Evolutionary conservation across 345 rosid species (phyloP), one percentile per base, ranked within the genome.

Genomic region (Boechera divaricarpa): DNA sequence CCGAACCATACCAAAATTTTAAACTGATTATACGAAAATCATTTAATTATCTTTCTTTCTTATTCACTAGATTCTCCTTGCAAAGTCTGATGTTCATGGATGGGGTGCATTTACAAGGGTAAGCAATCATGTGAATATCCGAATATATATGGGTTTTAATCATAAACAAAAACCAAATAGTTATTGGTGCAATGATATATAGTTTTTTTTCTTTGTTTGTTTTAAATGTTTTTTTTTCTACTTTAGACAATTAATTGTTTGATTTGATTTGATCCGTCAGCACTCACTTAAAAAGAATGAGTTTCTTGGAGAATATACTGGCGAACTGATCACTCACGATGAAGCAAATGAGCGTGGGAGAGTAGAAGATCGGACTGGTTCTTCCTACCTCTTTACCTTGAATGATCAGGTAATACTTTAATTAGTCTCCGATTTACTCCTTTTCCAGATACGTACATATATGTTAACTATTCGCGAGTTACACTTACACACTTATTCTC

Each of bases 81-180:
- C 85, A 63, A 87, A 80, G 61, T 94, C 98, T 70, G 89, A 86
- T 61, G 84, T 88, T 79, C 91, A 95, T 21, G 98, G 98, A 64
- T 94, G 98, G 98, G 97, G 98, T 76, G 98, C 97, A 67, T 94
- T 92, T 75, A 76, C 92, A 26, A 81, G 83, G 94, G 98, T 91
- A 86, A 36, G 75, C 11, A 44, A 60, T 31, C 21, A 7, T 38
- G n/a, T 16, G 21, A 21, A 21, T 21, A 21, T 21, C 21, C 21
- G 21, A 21, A 21, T 21, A 21, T 21, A 21, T 21, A 26, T 26
- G 28, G 1, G 21, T 21, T 21, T 21, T 21, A 51, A 51, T 7
- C 54, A 49, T 1, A 18, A 49, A 0, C 11, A 49, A 16, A 56
- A 56, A 3, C 16, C 15, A 54, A n/a, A 18, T n/a, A 49, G 54